phyloP scores from a whole-genome alignment of 768 basidiomycete species.

The Mycena pura region DNA sequence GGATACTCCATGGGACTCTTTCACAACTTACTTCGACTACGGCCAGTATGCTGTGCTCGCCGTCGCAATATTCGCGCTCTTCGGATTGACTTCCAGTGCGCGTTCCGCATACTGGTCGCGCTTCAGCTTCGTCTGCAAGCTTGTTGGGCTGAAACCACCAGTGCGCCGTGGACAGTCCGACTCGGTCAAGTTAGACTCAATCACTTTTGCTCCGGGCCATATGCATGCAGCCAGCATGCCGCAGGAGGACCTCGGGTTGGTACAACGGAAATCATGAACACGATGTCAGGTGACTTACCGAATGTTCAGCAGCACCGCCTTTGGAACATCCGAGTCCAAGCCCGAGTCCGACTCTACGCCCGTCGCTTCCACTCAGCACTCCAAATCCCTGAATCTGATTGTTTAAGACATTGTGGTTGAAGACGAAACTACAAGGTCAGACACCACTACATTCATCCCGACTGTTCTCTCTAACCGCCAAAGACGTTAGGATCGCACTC shows the following conservation, averaged over 20 bases:
- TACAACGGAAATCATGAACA: background rate
- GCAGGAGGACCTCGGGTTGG: background rate
- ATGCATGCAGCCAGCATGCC: background rate
- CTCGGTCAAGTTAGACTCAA: background rate
- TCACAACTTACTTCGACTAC: conserved; percentile 18
- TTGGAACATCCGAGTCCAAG: background rate
- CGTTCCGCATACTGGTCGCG: conserved; percentile 15
- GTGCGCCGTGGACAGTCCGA: background rate
- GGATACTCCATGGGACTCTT: conserved; percentile 14
- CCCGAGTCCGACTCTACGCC: background rate
- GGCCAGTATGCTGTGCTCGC: conserved; percentile 12
- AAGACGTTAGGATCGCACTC: no score
- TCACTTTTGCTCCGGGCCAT: conserved; percentile 5
- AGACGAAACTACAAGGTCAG: no score
- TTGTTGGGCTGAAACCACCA: background rate
- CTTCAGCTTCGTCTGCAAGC: background rate
- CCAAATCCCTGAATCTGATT: background rate
- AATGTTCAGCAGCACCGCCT: background rate
- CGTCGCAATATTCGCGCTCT: conserved; percentile 16
- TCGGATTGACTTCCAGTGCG: conserved; percentile 13
- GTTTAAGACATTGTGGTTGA: background rate
- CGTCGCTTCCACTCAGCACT: background rate
- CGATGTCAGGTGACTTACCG: background rate
- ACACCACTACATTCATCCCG: no score
- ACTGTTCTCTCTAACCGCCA: no score